Evolutionary conservation across 2,329 filamentous ascomycete genomes (phyloP).

Genomic region (Fusarium anthophilum): DNA sequence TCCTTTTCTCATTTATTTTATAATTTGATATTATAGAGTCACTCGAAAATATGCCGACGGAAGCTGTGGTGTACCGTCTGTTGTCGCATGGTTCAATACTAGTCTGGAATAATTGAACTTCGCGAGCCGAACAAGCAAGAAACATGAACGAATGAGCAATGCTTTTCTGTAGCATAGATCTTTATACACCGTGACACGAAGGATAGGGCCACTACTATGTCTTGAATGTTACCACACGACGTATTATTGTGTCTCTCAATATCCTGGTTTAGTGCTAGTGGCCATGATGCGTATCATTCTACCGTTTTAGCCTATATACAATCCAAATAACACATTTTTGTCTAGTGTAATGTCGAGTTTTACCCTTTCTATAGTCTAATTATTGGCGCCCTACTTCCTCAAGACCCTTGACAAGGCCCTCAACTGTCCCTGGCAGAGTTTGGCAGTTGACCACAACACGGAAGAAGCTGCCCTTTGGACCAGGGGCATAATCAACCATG

Average conservation of each 20-base stretch:
- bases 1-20: background rate
- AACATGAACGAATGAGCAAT: background rate
- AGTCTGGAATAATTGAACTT: background rate
- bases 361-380: background rate
- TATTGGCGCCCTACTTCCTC: constrained; percentile 54
- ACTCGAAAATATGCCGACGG: background rate
- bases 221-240: too few species aligned
- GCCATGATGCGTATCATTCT: background rate
- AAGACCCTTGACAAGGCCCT: constrained; percentile 64
- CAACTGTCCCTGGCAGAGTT: constrained; percentile 61
- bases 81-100: too few species aligned
- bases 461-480: constrained; percentile 64
- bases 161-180: background rate
- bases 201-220: background rate
- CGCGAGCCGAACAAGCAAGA: background rate
- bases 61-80: background rate
- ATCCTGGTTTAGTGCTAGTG: background rate
- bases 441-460: constrained; percentile 68
- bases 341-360: background rate
- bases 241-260: background rate
- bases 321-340: background rate
- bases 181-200: background rate
- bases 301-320: background rate
- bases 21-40: background rate
- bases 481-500: constrained; percentile 71